Percentiles rank a stretch among this genome's conserved stretches.
Conservation (phyloP, 176 grass and related monocot species). For the Triticum monococcum region DNA sequence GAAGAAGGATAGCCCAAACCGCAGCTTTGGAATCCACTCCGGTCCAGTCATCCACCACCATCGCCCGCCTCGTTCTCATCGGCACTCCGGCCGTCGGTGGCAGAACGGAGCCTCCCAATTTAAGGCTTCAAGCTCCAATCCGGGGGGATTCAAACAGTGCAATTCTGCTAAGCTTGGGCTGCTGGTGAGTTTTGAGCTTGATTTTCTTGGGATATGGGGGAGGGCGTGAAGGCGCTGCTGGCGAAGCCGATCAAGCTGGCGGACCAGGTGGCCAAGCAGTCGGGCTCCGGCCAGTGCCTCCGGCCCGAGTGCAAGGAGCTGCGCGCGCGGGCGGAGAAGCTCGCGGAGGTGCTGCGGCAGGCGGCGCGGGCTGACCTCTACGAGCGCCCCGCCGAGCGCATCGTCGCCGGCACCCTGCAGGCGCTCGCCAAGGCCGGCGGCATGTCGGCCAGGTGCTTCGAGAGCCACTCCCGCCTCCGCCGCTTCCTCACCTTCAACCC, state of each 20-base stretch:
- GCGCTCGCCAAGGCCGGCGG: conserved; percentile 55
- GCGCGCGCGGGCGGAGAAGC: conserved; percentile 56
- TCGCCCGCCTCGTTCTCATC: neutral
- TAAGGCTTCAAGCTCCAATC: conserved; percentile 1
- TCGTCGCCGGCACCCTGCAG: conserved; percentile 54
- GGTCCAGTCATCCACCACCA: neutral
- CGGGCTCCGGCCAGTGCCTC: conserved; percentile 50
- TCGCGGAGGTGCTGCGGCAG: conserved; percentile 78
- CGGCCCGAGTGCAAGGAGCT: conserved; percentile 69
- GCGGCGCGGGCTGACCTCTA: conserved; percentile 81
- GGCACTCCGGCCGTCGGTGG: neutral
- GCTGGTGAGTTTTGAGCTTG: neutral
- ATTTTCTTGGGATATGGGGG: conserved; percentile 49
- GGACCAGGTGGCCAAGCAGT: conserved; percentile 72
- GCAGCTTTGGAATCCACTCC: conserved; percentile 16
- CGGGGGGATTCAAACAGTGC: too few species aligned
- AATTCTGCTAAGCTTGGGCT: neutral
- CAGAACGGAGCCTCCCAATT: neutral
- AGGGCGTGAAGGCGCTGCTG: conserved; percentile 70
- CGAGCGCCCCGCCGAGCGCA: conserved; percentile 72
- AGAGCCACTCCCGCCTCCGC: conserved; percentile 61
- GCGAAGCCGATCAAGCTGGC: conserved; percentile 83
- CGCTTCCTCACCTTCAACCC: conserved; percentile 77
- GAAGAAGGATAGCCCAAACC: neutral
- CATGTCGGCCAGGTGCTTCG: conserved; percentile 59